Percentiles rank a stretch among this genome's conserved stretches.
Conservation (phyloP, 108 stramenopile genomes). For the Pseudonitzschia delicatissima region DNA sequence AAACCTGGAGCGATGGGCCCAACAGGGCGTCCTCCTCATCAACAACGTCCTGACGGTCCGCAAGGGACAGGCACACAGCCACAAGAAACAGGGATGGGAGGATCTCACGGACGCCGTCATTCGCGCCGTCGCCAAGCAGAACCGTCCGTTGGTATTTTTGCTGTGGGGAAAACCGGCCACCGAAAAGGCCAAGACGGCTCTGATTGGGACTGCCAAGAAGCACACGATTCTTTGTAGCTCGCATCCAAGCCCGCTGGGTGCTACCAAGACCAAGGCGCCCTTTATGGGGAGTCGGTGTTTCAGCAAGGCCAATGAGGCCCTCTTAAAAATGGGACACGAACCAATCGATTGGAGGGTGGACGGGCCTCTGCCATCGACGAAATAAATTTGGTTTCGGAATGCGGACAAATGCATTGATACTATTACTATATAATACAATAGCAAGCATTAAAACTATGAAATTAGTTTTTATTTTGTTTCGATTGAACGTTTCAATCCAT, state of each 20-base stretch:
- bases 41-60: slow-evolving; percentile 96
- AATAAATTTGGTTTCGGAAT: too few species aligned
- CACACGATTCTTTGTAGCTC: slow-evolving; percentile 33
- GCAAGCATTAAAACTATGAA: too few species aligned
- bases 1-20: slow-evolving; percentile 76
- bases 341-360: slow-evolving; percentile 41
- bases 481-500: too few species aligned
- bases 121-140: slow-evolving; percentile 22
- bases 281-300: slow-evolving; percentile 94
- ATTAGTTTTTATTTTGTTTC: too few species aligned
- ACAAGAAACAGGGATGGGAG: slow-evolving; percentile 94
- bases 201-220: neutral
- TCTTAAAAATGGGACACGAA: slow-evolving; percentile 45
- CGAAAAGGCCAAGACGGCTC: slow-evolving; percentile 42
- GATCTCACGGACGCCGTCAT: slow-evolving; percentile 91
- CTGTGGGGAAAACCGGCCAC: slow-evolving; percentile 98
- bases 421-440: too few species aligned
- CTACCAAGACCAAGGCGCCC: slow-evolving; percentile 82
- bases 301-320: slow-evolving; percentile 79
- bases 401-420: too few species aligned
- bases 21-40: slow-evolving; percentile 97
- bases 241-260: slow-evolving; percentile 91
- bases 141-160: slow-evolving; percentile 82
- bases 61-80: slow-evolving; percentile 86
- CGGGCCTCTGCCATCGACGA: neutral